Percentiles rank a stretch among this genome's conserved stretches.
Conservation (phyloP, 179 eudicot species). For the Camellia oleifera region DNA sequence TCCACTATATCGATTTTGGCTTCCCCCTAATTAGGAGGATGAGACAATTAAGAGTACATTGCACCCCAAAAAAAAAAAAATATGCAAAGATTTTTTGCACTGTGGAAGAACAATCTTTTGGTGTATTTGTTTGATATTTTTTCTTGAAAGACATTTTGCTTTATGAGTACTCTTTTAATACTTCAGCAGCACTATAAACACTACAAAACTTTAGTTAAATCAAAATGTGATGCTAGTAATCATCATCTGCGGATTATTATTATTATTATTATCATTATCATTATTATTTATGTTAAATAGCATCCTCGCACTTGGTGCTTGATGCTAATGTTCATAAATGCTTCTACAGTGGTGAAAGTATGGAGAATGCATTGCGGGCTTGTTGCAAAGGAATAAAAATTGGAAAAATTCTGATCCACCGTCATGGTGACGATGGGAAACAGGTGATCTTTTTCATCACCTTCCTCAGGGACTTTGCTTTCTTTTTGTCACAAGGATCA, state of each 20-base stretch:
- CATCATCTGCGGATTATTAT: too few relatives aligned
- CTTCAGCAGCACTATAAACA: too few relatives aligned
- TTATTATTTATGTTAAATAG: neutral
- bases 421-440: conserved; percentile 96
- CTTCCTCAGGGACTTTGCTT: neutral
- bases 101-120: too few relatives aligned
- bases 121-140: too few relatives aligned
- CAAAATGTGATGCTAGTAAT: too few relatives aligned
- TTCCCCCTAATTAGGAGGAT: neutral
- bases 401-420: conserved; percentile 94
- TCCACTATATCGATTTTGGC: neutral
- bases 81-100: neutral
- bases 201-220: too few relatives aligned
- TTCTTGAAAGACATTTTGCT: too few relatives aligned
- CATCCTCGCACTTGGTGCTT: neutral
- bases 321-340: neutral
- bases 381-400: conserved; percentile 99
- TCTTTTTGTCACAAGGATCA: neutral
- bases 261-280: too few relatives aligned
- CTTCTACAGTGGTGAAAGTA: conserved; percentile 85
- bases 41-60: too few relatives aligned
- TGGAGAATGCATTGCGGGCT: conserved; percentile 98
- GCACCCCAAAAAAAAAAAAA: neutral
- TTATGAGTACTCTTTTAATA: too few relatives aligned
- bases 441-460: conserved; percentile 47